Percentiles rank a stretch among this genome's conserved stretches.
These are phyloP conservation scores for Lomentospora prolificans DNA, from an alignment of 2,329 filamentous ascomycete genomes.

Conservation along the genomic window DNA sequence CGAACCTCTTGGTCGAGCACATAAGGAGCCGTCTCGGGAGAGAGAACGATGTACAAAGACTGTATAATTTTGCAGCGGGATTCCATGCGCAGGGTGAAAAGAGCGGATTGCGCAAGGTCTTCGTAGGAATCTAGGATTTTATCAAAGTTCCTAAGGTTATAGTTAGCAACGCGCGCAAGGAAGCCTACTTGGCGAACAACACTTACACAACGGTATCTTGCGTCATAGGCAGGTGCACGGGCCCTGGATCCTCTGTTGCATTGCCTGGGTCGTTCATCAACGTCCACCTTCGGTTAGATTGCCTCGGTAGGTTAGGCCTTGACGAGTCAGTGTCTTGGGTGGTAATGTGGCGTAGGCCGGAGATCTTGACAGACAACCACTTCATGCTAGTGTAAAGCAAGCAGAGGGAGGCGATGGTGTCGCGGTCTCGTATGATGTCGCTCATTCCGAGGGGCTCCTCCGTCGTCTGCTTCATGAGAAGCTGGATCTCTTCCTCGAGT, in stretches of 20 bases:
- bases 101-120: conserved; percentile 65
- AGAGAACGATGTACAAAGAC: conserved; percentile 58
- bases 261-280: conserved; percentile 57
- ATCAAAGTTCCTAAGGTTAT: conserved; percentile 61
- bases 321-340: conserved; percentile 59
- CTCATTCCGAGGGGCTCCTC: conserved; percentile 58
- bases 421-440: conserved; percentile 83
- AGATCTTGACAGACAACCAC: conserved; percentile 81
- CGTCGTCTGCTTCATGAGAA: conserved; percentile 47
- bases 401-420: conserved; percentile 75
- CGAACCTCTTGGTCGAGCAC: conserved; percentile 61
- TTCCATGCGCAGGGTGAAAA: conserved; percentile 82
- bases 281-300: conserved; percentile 73
- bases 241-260: conserved; percentile 47
- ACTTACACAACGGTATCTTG: conserved; percentile 70
- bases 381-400: conserved; percentile 96
- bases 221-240: conserved; percentile 80
- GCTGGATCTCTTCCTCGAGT: conserved; percentile 51
- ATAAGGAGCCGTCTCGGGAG: conserved; percentile 50
- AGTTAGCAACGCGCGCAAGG: too few relatives aligned
- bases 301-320: conserved; percentile 38
- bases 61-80: conserved; percentile 77
- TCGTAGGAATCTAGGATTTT: conserved; percentile 75
- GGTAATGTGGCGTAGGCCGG: conserved; percentile 74
- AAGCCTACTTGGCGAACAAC: too few relatives aligned